These are phyloP conservation scores for Candida ascalaphidarum DNA, from an alignment of 805 yeast genomes.

Conservation along the genomic window DNA sequence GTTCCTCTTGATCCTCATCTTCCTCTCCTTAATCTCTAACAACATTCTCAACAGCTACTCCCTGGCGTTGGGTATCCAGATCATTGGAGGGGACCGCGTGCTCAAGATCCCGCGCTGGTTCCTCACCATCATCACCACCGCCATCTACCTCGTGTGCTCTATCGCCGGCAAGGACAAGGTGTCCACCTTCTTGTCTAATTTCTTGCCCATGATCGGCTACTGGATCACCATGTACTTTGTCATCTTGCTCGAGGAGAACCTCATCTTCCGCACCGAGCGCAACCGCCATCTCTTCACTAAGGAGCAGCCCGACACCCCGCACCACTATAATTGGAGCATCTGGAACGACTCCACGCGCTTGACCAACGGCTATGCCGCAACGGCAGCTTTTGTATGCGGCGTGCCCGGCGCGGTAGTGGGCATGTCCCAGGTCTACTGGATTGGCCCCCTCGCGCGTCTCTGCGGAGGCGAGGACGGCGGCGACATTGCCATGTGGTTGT, in stretches of 20 bases:
- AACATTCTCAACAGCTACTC: conserved; percentile 77
- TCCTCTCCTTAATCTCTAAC: conserved; percentile 72
- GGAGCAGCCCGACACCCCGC: conserved; percentile 13
- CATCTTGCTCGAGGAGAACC: conserved; percentile 64
- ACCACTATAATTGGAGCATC: conserved; percentile 18
- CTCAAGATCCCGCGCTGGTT: conserved; percentile 71
- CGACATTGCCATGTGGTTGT: conserved; percentile 75
- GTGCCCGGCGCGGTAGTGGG: conserved; percentile 79
- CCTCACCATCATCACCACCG: conserved; percentile 58
- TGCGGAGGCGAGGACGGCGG: conserved; percentile 56
- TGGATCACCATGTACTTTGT: conserved; percentile 80
- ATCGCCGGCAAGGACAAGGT: conserved; percentile 70
- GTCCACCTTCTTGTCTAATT: conserved; percentile 65
- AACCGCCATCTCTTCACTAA: conserved; percentile 22
- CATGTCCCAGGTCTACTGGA: conserved; percentile 81
- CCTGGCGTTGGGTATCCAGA: conserved; percentile 73
- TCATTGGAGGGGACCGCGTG: conserved; percentile 42
- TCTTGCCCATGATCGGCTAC: conserved; percentile 86
- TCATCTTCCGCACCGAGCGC: conserved; percentile 51
- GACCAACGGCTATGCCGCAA: conserved; percentile 68
- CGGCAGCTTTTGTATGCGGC: conserved; percentile 57
- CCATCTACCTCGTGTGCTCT: conserved; percentile 59
- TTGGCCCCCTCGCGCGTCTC: conserved; percentile 61
- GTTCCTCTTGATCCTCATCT: conserved; percentile 59
- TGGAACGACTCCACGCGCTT: conserved; percentile 60